These are phyloP conservation scores for Ustilago tritici DNA, from an alignment of 1,284 basidiomycete species.

Conservation along the genomic window DNA sequence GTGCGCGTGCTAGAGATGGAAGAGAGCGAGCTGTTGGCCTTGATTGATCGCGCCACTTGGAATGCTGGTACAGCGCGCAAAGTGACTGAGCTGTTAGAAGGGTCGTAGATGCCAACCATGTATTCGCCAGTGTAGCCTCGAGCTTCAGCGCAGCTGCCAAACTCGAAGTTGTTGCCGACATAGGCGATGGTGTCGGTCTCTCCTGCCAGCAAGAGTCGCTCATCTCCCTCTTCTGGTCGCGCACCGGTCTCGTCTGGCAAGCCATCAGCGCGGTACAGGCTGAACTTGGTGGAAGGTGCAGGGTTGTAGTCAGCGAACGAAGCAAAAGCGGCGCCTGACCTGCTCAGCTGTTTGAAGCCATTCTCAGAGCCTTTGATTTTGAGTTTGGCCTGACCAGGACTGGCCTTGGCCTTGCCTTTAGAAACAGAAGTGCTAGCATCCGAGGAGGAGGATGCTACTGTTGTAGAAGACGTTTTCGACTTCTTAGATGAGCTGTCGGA, in stretches of 20 bases:
- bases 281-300: constrained; percentile 45
- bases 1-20: constrained; percentile 50
- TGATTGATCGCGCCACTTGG: constrained; percentile 59
- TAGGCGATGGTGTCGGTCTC: constrained; percentile 62
- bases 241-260: constrained; percentile 45
- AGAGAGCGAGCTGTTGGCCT: constrained; percentile 54
- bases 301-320: constrained; percentile 53
- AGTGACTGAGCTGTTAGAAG: constrained; percentile 57
- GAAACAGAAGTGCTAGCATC: constrained; percentile 6
- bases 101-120: constrained; percentile 66
- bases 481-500: constrained; percentile 44
- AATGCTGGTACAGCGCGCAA: constrained; percentile 63
- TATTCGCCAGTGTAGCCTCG: constrained; percentile 66
- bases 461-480: constrained; percentile 32
- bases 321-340: constrained; percentile 40
- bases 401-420: constrained; percentile 27
- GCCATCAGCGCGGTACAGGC: constrained; percentile 49
- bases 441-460: constrained; percentile 21
- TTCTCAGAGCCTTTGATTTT: constrained; percentile 24
- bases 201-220: constrained; percentile 58
- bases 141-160: constrained; percentile 51
- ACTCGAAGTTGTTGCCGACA: constrained; percentile 58
- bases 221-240: constrained; percentile 28
- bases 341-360: constrained; percentile 30
- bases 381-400: constrained; percentile 31